phyloP scores from a whole-genome alignment of 2,329 filamentous ascomycete genomes.

The Colletotrichum musicola region DNA sequence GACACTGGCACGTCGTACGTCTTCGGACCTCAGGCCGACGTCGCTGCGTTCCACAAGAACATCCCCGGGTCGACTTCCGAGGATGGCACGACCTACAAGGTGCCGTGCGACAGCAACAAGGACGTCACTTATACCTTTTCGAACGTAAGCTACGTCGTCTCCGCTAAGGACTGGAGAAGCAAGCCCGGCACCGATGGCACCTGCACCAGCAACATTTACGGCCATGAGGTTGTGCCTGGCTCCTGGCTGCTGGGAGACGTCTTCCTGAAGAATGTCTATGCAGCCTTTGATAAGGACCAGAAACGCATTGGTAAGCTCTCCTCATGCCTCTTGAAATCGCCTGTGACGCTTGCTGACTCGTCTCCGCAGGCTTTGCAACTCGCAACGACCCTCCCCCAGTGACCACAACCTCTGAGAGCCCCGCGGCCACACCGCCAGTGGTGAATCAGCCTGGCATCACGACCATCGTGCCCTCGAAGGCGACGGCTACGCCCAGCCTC shows the following conservation, averaged over 20 bases:
- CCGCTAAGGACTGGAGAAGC: slow-evolving; percentile 78
- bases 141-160: slow-evolving; percentile 74
- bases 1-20: slow-evolving; percentile 88
- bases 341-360: slow-evolving; percentile 23
- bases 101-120: slow-evolving; percentile 78
- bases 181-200: slow-evolving; percentile 56
- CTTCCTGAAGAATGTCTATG: slow-evolving; percentile 91
- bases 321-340: too few relatives aligned
- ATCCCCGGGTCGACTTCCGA: slow-evolving; percentile 72
- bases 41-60: slow-evolving; percentile 71
- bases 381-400: slow-evolving; percentile 45
- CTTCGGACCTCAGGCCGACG: slow-evolving; percentile 77
- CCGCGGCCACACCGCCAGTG: slow-evolving; percentile 21
- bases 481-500: slow-evolving; percentile 39
- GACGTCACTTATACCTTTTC: slow-evolving; percentile 76
- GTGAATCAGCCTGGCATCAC: slow-evolving; percentile 27
- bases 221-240: slow-evolving; percentile 73
- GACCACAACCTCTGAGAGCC: slow-evolving; percentile 4
- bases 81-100: slow-evolving; percentile 73
- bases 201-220: slow-evolving; percentile 81
- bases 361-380: slow-evolving; percentile 52
- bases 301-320: slow-evolving; percentile 68
- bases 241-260: slow-evolving; percentile 87
- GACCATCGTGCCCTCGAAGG: slow-evolving; percentile 23
- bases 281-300: slow-evolving; percentile 83